A percentile compares a stretch with the other conserved stretches of the same genome.
These are phyloP conservation scores for Usnea hakonensis DNA, from an alignment of 495 filamentous ascomycete genomes.

Conservation along the genomic window DNA sequence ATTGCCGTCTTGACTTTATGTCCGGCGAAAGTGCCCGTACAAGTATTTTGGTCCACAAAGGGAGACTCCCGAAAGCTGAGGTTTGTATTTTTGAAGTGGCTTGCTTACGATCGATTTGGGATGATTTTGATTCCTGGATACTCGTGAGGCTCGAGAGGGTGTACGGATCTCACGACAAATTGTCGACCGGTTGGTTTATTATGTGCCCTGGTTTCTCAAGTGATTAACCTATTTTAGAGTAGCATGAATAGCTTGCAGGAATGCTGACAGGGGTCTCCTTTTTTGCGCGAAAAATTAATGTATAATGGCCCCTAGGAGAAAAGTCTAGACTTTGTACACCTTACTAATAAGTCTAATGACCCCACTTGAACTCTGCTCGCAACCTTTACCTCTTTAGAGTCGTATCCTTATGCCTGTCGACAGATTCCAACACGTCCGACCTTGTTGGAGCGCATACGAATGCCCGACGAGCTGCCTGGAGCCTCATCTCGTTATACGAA, in stretches of 20 bases:
- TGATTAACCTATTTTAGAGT: neutral
- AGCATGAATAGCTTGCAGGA: neutral
- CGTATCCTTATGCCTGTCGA: neutral
- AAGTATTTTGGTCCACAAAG: neutral
- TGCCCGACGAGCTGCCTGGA: neutral
- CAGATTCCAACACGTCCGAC: neutral
- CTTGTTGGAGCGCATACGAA: neutral
- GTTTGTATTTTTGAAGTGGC: neutral
- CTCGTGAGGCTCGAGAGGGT: neutral
- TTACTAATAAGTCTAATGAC: neutral
- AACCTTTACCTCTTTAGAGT: neutral
- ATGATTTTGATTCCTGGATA: neutral
- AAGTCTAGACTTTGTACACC: neutral
- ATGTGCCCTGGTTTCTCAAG: neutral
- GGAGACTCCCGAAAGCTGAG: conserved; percentile 2
- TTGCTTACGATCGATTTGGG: neutral
- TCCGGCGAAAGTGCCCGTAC: neutral
- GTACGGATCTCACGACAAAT: neutral
- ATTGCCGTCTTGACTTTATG: neutral
- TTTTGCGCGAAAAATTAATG: neutral
- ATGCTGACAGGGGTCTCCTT: neutral
- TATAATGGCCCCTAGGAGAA: neutral
- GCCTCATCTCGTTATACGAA: neutral
- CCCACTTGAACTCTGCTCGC: neutral
- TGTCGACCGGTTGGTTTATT: neutral